Evolutionary conservation across 192 early-diverging fungal genomes (phyloP).

Genomic region (Chytriomyces sp.): DNA sequence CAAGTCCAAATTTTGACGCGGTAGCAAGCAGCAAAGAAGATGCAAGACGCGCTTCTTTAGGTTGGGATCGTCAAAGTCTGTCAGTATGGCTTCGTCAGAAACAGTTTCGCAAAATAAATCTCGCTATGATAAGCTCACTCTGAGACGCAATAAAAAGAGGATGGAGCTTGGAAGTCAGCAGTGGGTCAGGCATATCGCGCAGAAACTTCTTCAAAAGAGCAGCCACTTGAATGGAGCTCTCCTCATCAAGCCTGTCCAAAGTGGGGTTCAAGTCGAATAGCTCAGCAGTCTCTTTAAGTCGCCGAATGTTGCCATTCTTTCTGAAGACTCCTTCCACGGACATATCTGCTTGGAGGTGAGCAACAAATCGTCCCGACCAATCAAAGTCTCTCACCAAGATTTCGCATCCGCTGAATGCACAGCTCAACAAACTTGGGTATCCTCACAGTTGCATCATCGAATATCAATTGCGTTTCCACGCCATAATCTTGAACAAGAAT

Average conservation of each 20-base stretch:
- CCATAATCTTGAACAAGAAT: slow-evolving; percentile 81
- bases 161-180: slow-evolving; percentile 88
- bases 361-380: neutral
- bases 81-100: neutral
- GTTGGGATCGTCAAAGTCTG: slow-evolving; percentile 26
- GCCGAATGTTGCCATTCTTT: slow-evolving; percentile 96
- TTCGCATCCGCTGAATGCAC: slow-evolving; percentile 73
- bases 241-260: slow-evolving; percentile 32
- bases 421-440: slow-evolving; percentile 87
- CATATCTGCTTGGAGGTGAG: slow-evolving; percentile 56
- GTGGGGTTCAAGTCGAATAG: slow-evolving; percentile 81
- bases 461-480: slow-evolving; percentile 35
- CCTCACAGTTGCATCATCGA: slow-evolving; percentile 49
- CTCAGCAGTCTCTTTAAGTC: slow-evolving; percentile 84
- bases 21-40: slow-evolving; percentile 80
- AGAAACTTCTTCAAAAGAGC: slow-evolving; percentile 96
- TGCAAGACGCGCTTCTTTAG: slow-evolving; percentile 74
- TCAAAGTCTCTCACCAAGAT: slow-evolving; percentile 59
- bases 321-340: slow-evolving; percentile 93
- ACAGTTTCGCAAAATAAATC: too few relatives aligned
- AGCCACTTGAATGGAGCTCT: slow-evolving; percentile 87
- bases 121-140: slow-evolving; percentile 39
- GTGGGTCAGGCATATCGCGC: slow-evolving; percentile 92
- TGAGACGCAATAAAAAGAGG: slow-evolving; percentile 80
- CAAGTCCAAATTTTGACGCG: slow-evolving; percentile 88